A percentile compares a stretch with the other conserved stretches of the same genome.
These are phyloP conservation scores for Pseudotulostoma volvatum DNA, from an alignment of 495 filamentous ascomycete genomes.

Conservation along the genomic window DNA sequence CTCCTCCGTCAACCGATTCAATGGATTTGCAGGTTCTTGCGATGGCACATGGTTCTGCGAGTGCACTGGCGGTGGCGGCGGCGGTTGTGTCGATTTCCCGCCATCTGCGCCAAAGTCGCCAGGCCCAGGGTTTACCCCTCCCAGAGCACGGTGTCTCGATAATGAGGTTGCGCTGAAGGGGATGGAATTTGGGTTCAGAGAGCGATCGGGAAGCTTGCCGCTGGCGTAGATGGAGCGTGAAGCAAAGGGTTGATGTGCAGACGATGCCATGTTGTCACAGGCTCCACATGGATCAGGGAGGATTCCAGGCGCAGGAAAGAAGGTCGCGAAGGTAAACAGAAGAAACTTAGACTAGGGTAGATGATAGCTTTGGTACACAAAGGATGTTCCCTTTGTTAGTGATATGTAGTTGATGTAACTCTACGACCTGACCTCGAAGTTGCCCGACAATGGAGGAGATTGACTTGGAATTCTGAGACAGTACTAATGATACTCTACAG, in stretches of 20 bases:
- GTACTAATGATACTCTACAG: no score
- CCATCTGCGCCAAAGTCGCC: background rate
- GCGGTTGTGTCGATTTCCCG: slow-evolving; percentile 9
- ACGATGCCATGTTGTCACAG: slow-evolving; percentile 16
- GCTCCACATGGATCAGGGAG: no score
- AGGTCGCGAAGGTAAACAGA: no score
- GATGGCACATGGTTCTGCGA: slow-evolving; percentile 17
- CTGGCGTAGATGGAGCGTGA: slow-evolving; percentile 29
- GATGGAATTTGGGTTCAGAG: slow-evolving; percentile 23
- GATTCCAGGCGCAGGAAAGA: no score
- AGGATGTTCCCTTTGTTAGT: no score
- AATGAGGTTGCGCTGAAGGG: slow-evolving; percentile 35
- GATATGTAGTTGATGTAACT: no score
- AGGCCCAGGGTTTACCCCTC: slow-evolving; percentile 6
- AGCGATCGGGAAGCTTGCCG: slow-evolving; percentile 35
- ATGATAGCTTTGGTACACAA: no score
- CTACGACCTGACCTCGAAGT: no score
- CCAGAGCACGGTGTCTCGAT: slow-evolving; percentile 19
- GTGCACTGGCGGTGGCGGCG: slow-evolving; percentile 12
- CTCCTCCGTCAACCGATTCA: slow-evolving; percentile 55
- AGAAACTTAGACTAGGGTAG: no score
- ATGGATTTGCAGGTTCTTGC: slow-evolving; percentile 22
- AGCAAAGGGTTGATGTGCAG: slow-evolving; percentile 29
- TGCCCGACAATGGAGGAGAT: no score
- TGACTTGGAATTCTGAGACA: no score